Evolutionary conservation across 306 rosid species (phyloP), one percentile per base, ranked within the genome.

Genomic region (Gastrolobium villosum): DNA sequence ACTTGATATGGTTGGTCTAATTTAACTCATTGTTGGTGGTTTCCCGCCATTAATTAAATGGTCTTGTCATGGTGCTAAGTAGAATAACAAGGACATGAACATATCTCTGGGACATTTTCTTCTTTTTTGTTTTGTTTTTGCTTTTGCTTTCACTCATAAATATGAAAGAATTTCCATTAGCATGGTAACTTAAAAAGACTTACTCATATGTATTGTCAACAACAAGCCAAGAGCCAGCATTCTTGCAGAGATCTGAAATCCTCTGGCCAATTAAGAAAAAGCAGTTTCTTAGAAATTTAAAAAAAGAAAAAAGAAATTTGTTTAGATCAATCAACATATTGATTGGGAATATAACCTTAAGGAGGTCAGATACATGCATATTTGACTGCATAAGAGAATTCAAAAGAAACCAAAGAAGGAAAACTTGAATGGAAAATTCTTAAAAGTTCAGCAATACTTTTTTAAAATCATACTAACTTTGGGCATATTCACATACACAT

Each of bases 201-300:
- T 91, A 94, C 98, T 94, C 98, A 20, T 91, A 94, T 72, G 98
- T 94, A 70, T 94, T 94, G 82, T 94, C 98, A 75, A 91, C 96
- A 59, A 94, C 83, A 50, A 94, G 96, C 98, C 98, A 94, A 57
- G 90, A 86, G 43, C 98, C 98, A 66, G 95, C 94, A 6, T 86
- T 72, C 79, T 79, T 59, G 83, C 99, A 94, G 69, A 92, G 68
- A 81, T 92, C 85, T 39, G 97, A 86, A 70, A 94, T 92, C 89
- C 97, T 90, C 99, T 94, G 91, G 48, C 41, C 72, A 71, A 84
- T 76, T 72, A 65, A 71, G 64, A 76, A 71, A 61, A 67, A 75
- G 9, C 31, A 75, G 14, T 48, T 39, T 57, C 54, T 88, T 72
- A 87, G 85, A 79, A 75, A 67, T 32, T 66, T 63, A 1, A 61